Evolutionary conservation across 163 green algal genomes (phyloP).

Genomic region (Scenedesmus sp.): DNA sequence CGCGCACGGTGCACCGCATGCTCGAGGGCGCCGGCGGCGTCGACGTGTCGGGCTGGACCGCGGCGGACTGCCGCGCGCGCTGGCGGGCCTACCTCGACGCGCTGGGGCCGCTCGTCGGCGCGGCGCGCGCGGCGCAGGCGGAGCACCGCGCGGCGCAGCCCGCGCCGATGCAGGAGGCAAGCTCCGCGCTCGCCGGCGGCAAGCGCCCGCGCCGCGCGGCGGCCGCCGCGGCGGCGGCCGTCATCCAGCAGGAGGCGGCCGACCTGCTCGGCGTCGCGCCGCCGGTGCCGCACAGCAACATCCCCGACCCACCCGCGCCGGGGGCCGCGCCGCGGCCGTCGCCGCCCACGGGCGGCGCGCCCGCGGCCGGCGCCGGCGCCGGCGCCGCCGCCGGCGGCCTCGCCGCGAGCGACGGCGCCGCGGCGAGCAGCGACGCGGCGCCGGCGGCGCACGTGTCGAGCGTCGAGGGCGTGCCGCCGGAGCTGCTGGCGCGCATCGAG

Average conservation of each 20-base stretch:
- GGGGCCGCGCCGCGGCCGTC: not conserved
- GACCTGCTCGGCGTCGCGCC: not conserved
- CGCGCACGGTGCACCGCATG: slow-evolving; percentile 38
- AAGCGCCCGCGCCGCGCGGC: slow-evolving; percentile 25
- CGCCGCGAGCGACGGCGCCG: not conserved
- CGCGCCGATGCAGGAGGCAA: too few relatives aligned
- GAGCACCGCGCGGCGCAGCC: slow-evolving; percentile 1
- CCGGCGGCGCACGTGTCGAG: not conserved
- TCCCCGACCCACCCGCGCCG: slow-evolving; percentile 9
- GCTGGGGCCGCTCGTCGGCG: slow-evolving; percentile 30
- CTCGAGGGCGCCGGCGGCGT: slow-evolving; percentile 17
- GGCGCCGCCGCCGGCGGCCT: not conserved
- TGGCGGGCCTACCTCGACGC: slow-evolving; percentile 26
- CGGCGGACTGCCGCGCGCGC: slow-evolving; percentile 31
- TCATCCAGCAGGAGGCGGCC: slow-evolving; percentile 32
- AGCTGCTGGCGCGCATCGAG: slow-evolving; percentile 35
- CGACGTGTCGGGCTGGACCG: slow-evolving; percentile 17
- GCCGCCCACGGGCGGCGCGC: too few relatives aligned
- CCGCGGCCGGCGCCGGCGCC: not conserved
- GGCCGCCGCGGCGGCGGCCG: slow-evolving; percentile 19
- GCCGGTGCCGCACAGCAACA: not conserved
- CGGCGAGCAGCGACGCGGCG: not conserved
- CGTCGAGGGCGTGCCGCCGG: slow-evolving; percentile 18
- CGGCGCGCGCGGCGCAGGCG: slow-evolving; percentile 17
- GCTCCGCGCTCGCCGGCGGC: not conserved